phyloP scores from a whole-genome alignment of 139 green algal species.

The Cymbomonas tetramitiformis region DNA sequence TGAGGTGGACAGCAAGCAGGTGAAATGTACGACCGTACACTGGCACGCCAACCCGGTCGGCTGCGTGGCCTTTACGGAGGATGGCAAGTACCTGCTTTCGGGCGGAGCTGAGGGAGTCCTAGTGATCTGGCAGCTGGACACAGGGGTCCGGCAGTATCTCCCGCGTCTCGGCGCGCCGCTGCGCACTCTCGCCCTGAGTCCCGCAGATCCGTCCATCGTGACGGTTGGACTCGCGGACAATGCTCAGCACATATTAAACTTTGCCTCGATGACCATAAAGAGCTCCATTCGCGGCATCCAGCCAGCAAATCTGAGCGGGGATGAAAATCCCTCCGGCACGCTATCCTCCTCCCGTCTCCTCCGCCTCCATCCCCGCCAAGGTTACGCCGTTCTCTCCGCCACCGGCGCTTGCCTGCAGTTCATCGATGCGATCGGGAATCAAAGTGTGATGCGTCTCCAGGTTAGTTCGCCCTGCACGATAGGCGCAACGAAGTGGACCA shows the following conservation, averaged over 20 bases:
- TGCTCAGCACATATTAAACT: constrained; percentile 46
- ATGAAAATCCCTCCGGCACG: no score
- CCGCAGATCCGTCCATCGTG: constrained; percentile 35
- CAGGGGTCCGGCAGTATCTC: constrained; percentile 31
- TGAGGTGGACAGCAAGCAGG: not conserved
- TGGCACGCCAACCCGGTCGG: constrained; percentile 66
- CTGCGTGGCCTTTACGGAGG: constrained; percentile 49
- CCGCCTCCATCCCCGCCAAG: not conserved
- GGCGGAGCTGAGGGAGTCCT: constrained; percentile 64
- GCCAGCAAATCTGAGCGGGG: not conserved
- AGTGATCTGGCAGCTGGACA: constrained; percentile 55
- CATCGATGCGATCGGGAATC: no score
- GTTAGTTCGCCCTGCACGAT: no score
- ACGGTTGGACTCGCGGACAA: constrained; percentile 54
- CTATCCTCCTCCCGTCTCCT: not conserved
- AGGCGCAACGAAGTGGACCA: no score
- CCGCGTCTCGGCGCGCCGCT: constrained; percentile 55
- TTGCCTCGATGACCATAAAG: constrained; percentile 27
- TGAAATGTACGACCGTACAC: constrained; percentile 49
- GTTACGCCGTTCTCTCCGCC: constrained; percentile 5
- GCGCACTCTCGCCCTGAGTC: not conserved
- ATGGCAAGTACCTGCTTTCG: constrained; percentile 60
- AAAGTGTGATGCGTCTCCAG: no score
- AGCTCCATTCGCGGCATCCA: constrained; percentile 12
- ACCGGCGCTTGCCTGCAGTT: constrained; percentile 12